Evolutionary conservation across 192 early-diverging fungal species (phyloP), one percentile per base, ranked within the genome.

Genomic region (Physocladia obscura): DNA sequence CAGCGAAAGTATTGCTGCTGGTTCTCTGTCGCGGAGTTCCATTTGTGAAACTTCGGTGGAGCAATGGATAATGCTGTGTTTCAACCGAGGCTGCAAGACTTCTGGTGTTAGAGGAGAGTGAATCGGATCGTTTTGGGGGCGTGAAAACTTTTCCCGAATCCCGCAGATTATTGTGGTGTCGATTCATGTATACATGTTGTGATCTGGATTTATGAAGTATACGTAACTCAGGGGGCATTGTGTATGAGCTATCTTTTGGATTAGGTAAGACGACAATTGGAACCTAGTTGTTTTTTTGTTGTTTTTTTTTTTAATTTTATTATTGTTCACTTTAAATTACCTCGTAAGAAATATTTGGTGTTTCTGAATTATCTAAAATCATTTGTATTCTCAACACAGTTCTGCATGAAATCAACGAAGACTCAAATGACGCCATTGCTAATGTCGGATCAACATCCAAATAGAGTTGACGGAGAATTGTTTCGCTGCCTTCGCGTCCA

Each of bases 301-400:
- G n/a, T n/a, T n/a, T n/a, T n/a, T n/a, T n/a, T 44, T 44, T 44
- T 8, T n/a, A 44, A 44, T 13, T 44, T 44, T n/a, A 44, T 8
- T n/a, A 44, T 13, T n/a, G n/a, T 13, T 13, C 40, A 8, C 8
- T 8, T n/a, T 44, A 67, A 13, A 49, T 37, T 13, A 67, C 63
- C 34, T 67, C 63, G 52, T 67, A 67, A 19, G 63, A 52, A 1
- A 67, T 35, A 34, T 50, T 52, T 15, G 63, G 63, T 2, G 63
- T 67, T 36, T 67, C 63, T 6, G 63, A 67, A 35, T 50, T 39
- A 49, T 67, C 63, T 32, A 67, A 17, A 31, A 34, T 67, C 19
- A 67, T 52, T 31, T 67, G 22, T 17, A 67, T 13, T 34, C 63
- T 21, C 5, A 67, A 36, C 22, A 67, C 30, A 2, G 63, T 67